Conservation (phyloP, 805 yeast species). For the Candida coleopterorum region DNA sequence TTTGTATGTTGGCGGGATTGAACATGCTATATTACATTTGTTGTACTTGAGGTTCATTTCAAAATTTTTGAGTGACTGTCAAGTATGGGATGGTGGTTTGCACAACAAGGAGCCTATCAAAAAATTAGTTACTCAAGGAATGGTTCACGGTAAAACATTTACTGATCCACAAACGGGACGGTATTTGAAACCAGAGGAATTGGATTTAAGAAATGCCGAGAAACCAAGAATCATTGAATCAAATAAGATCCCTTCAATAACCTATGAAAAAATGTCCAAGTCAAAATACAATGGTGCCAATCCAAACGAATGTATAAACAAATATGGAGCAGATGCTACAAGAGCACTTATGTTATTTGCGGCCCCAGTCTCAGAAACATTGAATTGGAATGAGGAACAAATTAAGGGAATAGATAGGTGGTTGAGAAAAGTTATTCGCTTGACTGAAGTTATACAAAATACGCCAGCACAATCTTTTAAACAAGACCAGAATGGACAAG, state of each 20-base stretch:
- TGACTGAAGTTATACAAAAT: slow-evolving; percentile 17
- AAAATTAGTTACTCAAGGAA: slow-evolving; percentile 86
- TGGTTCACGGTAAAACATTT: slow-evolving; percentile 93
- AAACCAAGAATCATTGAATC: slow-evolving; percentile 46
- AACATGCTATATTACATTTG: slow-evolving; percentile 91
- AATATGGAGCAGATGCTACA: slow-evolving; percentile 90
- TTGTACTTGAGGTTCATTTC: slow-evolving; percentile 82
- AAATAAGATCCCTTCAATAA: slow-evolving; percentile 47
- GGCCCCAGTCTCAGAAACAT: slow-evolving; percentile 78
- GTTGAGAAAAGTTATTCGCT: slow-evolving; percentile 54
- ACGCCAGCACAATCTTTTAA: slow-evolving; percentile 7
- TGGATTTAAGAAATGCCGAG: slow-evolving; percentile 38
- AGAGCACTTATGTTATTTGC: slow-evolving; percentile 91
- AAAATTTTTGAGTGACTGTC: slow-evolving; percentile 66
- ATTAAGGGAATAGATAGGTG: slow-evolving; percentile 87
- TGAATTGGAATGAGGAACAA: slow-evolving; percentile 87
- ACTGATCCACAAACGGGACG: slow-evolving; percentile 66
- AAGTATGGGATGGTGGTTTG: slow-evolving; percentile 61
- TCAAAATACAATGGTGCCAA: slow-evolving; percentile 94
- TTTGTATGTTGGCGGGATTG: slow-evolving; percentile 90
- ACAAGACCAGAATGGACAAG: neutral
- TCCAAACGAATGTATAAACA: slow-evolving; percentile 67
- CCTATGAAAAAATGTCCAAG: slow-evolving; percentile 93
- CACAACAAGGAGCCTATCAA: slow-evolving; percentile 75
- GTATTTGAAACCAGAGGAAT: slow-evolving; percentile 76